A percentile compares a stretch with the other conserved stretches of the same genome.
These are phyloP conservation scores for Mycena polygramma DNA, from an alignment of 768 basidiomycete genomes.

Conservation along the genomic window DNA sequence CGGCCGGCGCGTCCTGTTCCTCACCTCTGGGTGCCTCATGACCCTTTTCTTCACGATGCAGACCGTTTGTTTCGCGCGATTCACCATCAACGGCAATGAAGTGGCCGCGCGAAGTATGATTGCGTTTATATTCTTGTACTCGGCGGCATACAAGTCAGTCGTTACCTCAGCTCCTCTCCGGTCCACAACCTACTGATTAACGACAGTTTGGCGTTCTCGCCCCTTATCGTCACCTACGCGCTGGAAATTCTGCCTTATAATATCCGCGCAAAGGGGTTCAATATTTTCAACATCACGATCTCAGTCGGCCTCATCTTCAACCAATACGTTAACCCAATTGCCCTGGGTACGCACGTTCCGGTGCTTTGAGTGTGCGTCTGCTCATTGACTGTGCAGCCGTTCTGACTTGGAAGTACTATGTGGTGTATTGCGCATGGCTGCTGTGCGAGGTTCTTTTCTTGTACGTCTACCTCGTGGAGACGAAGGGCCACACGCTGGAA, in stretches of 20 bases:
- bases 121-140: constrained; percentile 88
- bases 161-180: neutral
- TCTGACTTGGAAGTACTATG: constrained; percentile 79
- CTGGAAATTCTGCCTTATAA: constrained; percentile 89
- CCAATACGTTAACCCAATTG: constrained; percentile 89
- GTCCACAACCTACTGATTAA: neutral
- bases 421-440: constrained; percentile 82
- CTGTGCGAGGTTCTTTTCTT: constrained; percentile 70
- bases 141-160: constrained; percentile 75
- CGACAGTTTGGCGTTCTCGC: constrained; percentile 81
- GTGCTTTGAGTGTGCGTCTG: constrained; percentile 20
- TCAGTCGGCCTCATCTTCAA: constrained; percentile 89
- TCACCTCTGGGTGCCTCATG: constrained; percentile 72
- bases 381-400: constrained; percentile 50
- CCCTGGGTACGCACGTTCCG: constrained; percentile 54
- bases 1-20: constrained; percentile 78
- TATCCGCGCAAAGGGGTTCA: constrained; percentile 90
- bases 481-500: constrained; percentile 79
- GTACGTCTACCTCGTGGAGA: constrained; percentile 78
- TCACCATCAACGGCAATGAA: constrained; percentile 51
- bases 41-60: constrained; percentile 75
- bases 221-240: constrained; percentile 88
- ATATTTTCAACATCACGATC: constrained; percentile 82
- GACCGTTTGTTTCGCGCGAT: constrained; percentile 74
- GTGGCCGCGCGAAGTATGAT: constrained; percentile 80